A percentile compares a stretch with the other conserved stretches of the same genome.
These are phyloP conservation scores for Cryptococcus sp. DNA, from an alignment of 1,284 basidiomycete genomes.

Conservation along the genomic window DNA sequence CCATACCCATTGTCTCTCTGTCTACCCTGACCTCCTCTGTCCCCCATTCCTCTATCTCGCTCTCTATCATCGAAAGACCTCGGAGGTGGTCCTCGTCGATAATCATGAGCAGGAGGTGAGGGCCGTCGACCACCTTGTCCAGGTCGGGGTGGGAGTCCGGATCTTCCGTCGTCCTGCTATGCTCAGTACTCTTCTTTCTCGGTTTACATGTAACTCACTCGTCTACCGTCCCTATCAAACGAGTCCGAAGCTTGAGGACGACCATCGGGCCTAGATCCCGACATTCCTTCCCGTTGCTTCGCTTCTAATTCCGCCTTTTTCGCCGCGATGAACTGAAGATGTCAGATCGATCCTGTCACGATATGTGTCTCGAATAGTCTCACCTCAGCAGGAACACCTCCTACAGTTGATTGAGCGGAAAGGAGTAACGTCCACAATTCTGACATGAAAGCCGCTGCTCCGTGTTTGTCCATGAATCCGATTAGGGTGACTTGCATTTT, in stretches of 20 bases:
- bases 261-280: background rate
- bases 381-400: conserved; percentile 78
- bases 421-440: conserved; percentile 84
- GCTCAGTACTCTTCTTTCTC: background rate
- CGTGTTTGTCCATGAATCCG: conserved; percentile 69
- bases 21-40: background rate
- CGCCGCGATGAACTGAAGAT: conserved; percentile 71
- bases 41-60: background rate
- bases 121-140: conserved; percentile 6
- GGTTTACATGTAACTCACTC: background rate
- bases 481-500: conserved; percentile 93
- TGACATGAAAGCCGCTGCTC: conserved; percentile 77
- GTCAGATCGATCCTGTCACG: background rate
- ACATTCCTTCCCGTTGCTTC: conserved; percentile 50
- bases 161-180: background rate
- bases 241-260: conserved; percentile 16
- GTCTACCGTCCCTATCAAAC: conserved; percentile 13
- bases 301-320: conserved; percentile 91
- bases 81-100: conserved; percentile 1
- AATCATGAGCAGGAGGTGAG: conserved; percentile 3
- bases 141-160: conserved; percentile 9
- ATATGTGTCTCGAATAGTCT: conserved; percentile 1
- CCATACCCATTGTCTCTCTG: conserved; percentile 21
- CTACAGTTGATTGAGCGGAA: conserved; percentile 81
- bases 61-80: conserved; percentile 5